These are phyloP conservation scores for Pleochaeta shiraiana DNA, from an alignment of 2,329 filamentous ascomycete species.

Conservation along the genomic window DNA sequence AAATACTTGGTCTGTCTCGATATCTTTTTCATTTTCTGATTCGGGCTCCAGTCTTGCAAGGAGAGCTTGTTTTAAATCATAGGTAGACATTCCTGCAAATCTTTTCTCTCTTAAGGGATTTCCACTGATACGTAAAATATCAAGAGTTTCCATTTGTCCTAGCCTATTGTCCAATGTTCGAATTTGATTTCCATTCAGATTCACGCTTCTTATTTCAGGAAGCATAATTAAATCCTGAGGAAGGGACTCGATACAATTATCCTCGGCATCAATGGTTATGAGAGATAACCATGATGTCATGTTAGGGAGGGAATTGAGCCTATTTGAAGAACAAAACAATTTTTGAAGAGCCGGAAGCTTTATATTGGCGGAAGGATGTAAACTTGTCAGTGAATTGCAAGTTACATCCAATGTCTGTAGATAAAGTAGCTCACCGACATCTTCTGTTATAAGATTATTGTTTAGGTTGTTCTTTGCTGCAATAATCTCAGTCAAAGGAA, in stretches of 20 bases:
- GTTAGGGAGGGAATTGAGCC: conserved; percentile 49
- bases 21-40: conserved; percentile 12
- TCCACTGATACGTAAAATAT: conserved; percentile 57
- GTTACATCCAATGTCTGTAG: conserved; percentile 62
- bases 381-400: conserved; percentile 41
- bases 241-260: conserved; percentile 59
- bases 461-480: conserved; percentile 59
- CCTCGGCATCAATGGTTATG: conserved; percentile 51
- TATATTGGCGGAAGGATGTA: conserved; percentile 13
- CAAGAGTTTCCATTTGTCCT: conserved; percentile 55
- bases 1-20: conserved; percentile 19
- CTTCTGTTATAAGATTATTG: conserved; percentile 45
- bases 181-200: conserved; percentile 74
- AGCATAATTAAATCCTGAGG: conserved; percentile 54
- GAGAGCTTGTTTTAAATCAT: conserved; percentile 59
- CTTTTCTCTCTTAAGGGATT: conserved; percentile 84
- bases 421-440: conserved; percentile 33
- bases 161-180: conserved; percentile 53
- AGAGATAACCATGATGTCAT: conserved; percentile 54
- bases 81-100: conserved; percentile 56
- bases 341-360: conserved; percentile 46
- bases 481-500: conserved; percentile 53
- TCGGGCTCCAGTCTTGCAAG: conserved; percentile 40
- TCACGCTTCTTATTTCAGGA: conserved; percentile 46
- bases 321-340: conserved; percentile 61